These are phyloP conservation scores for Ogataea allantospora DNA, from an alignment of 805 yeast species.

Conservation along the genomic window DNA sequence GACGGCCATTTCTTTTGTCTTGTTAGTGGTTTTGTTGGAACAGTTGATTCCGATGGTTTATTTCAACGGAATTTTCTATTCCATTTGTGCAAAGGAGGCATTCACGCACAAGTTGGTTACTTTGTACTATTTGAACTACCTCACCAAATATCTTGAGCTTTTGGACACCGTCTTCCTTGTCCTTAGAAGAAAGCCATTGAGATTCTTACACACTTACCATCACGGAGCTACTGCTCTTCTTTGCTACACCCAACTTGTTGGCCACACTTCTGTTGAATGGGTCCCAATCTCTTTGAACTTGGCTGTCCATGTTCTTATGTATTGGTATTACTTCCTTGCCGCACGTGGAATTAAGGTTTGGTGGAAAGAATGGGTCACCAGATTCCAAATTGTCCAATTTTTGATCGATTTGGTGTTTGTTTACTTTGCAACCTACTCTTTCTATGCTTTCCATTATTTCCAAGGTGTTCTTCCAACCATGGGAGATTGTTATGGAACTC, in stretches of 20 bases:
- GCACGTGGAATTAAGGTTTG: conserved; percentile 93
- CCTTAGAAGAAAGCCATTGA: conserved; percentile 84
- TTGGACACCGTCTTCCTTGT: conserved; percentile 91
- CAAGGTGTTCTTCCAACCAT: conserved; percentile 61
- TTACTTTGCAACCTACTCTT: conserved; percentile 91
- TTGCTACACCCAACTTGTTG: conserved; percentile 90
- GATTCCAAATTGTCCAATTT: conserved; percentile 93
- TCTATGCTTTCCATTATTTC: conserved; percentile 72
- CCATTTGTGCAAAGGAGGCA: conserved; percentile 74
- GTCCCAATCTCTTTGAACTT: conserved; percentile 87
- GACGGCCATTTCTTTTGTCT: conserved; percentile 62
- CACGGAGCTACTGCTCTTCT: conserved; percentile 97
- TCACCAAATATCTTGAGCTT: conserved; percentile 86
- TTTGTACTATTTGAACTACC: conserved; percentile 85
- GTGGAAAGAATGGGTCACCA: conserved; percentile 99
- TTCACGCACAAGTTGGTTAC: conserved; percentile 84
- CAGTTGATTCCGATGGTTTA: conserved; percentile 79
- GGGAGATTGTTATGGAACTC: conserved; percentile 90
- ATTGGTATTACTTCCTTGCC: conserved; percentile 92
- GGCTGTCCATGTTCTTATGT: conserved; percentile 94
- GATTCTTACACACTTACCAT: conserved; percentile 93
- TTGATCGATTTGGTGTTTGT: conserved; percentile 85
- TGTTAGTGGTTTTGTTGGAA: conserved; percentile 73
- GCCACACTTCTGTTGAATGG: conserved; percentile 91
- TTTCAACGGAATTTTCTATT: conserved; percentile 74